A percentile compares a stretch with the other conserved stretches of the same genome.
Evolutionary conservation across 768 basidiomycete species (phyloP).

Genomic region (Leccinum broughii): DNA sequence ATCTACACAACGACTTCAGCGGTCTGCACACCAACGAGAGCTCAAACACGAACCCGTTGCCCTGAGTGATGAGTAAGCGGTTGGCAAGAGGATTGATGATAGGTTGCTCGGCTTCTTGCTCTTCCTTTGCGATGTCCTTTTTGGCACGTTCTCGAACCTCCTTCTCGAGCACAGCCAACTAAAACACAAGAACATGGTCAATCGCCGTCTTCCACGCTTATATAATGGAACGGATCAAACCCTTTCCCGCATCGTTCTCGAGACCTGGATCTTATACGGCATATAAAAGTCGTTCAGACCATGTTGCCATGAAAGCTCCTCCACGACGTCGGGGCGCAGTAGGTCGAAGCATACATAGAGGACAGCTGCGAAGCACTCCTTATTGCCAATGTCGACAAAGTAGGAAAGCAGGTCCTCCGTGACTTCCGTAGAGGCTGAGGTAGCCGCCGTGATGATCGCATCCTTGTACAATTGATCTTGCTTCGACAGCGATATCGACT

Average conservation of each 20-base stretch:
- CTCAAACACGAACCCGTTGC: constrained; percentile 48
- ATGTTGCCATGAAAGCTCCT: constrained; percentile 95
- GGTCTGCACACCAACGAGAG: not conserved
- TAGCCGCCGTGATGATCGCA: constrained; percentile 88
- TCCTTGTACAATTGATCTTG: constrained; percentile 98
- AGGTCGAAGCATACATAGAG: constrained; percentile 95
- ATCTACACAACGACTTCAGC: constrained; percentile 39
- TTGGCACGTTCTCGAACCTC: constrained; percentile 85
- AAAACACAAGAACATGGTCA: constrained; percentile 1
- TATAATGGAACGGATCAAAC: constrained; percentile 35
- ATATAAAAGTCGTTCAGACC: constrained; percentile 97
- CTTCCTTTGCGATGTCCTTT: constrained; percentile 87
- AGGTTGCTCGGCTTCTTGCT: constrained; percentile 80
- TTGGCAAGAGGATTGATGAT: constrained; percentile 78
- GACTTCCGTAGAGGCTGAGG: constrained; percentile 82
- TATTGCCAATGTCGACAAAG: constrained; percentile 98
- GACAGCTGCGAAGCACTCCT: constrained; percentile 92
- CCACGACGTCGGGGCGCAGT: constrained; percentile 88
- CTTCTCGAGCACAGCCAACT: constrained; percentile 82
- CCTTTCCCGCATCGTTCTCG: constrained; percentile 77
- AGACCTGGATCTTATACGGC: constrained; percentile 91
- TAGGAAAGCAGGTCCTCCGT: constrained; percentile 94
- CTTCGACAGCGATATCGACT: constrained; percentile 93
- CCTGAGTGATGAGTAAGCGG: constrained; percentile 70
- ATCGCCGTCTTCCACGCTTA: constrained; percentile 10